Conservation (phyloP, 768 basidiomycete species). For the Hydnum rufescens region DNA sequence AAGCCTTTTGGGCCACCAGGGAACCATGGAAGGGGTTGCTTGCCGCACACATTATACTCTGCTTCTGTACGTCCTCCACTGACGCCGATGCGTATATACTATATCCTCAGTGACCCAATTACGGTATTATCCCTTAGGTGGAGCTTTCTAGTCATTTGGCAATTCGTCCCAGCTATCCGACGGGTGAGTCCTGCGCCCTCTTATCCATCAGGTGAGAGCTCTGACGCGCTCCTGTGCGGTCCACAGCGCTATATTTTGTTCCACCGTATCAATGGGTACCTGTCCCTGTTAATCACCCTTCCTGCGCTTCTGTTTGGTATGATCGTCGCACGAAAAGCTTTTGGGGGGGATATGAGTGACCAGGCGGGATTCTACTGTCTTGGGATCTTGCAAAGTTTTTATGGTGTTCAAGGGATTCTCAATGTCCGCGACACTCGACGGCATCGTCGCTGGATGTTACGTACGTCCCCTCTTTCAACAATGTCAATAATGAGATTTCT, state of each 20-base stretch:
- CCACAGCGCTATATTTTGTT: slow-evolving; percentile 4
- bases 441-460: slow-evolving; percentile 9
- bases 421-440: slow-evolving; percentile 3
- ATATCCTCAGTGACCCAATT: no score
- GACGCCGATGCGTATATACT: no score
- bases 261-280: slow-evolving; percentile 7
- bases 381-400: neutral
- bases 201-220: neutral
- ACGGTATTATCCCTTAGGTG: no score
- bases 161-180: slow-evolving; percentile 8
- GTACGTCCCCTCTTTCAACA: neutral
- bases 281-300: slow-evolving; percentile 1
- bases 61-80: neutral
- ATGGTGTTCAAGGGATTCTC: neutral
- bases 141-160: no score
- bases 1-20: neutral
- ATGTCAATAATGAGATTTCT: neutral
- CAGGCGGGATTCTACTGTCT: slow-evolving; percentile 4
- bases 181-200: neutral
- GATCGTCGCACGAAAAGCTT: slow-evolving; percentile 6
- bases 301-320: neutral
- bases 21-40: neutral
- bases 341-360: slow-evolving; percentile 3
- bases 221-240: neutral
- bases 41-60: neutral